Evolutionary conservation across 495 filamentous ascomycete species (phyloP).

Genomic region (Penicillium atrosanguineum): DNA sequence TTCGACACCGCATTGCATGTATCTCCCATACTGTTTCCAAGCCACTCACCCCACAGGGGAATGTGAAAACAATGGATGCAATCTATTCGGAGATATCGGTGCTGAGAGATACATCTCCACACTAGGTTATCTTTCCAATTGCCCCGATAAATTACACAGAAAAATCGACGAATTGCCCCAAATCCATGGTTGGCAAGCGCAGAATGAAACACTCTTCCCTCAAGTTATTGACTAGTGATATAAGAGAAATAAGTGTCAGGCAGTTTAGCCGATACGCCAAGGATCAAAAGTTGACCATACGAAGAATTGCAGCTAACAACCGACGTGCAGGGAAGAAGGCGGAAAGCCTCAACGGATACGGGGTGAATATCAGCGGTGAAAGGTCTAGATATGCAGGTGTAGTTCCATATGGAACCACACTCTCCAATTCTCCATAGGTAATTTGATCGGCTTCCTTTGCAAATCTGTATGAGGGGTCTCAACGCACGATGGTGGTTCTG

Average conservation of each 20-base stretch:
- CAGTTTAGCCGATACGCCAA: background rate
- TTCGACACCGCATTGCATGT: background rate
- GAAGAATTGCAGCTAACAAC: background rate
- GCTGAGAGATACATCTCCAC: background rate
- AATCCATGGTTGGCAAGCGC: background rate
- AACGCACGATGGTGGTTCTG: background rate
- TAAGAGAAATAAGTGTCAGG: background rate
- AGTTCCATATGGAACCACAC: background rate
- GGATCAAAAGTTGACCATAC: background rate
- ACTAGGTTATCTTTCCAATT: background rate
- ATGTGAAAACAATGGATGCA: too few relatives aligned
- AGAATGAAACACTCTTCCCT: background rate
- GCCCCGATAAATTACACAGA: background rate
- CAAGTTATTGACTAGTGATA: background rate
- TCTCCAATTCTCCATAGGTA: background rate
- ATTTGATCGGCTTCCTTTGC: background rate
- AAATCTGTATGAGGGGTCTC: background rate
- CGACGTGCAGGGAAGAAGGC: background rate
- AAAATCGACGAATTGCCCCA: background rate
- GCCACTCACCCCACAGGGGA: background rate
- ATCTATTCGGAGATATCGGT: background rate
- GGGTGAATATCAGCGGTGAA: constrained; percentile 4
- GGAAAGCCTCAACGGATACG: background rate
- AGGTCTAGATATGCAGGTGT: background rate
- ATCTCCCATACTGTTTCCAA: background rate